These are phyloP conservation scores for Teunomyces funiuensis DNA, from an alignment of 805 yeast species.

Conservation along the genomic window DNA sequence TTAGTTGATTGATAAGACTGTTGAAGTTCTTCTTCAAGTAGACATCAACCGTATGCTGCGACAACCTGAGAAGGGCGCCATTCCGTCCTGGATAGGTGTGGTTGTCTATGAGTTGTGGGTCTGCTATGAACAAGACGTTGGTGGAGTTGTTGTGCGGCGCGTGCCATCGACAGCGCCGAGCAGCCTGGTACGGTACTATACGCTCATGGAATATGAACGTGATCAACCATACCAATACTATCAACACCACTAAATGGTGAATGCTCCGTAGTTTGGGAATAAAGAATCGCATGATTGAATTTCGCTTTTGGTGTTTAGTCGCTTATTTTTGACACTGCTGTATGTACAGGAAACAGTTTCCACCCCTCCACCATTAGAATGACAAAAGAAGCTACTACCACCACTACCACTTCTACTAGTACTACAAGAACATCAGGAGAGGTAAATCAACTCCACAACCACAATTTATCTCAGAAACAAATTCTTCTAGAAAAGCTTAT, in stretches of 20 bases:
- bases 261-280: constrained; percentile 26
- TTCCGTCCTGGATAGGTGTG: constrained; percentile 46
- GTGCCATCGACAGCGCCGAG: constrained; percentile 36
- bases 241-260: constrained; percentile 24
- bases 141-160: constrained; percentile 12
- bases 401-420: no score
- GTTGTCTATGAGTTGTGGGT: constrained; percentile 44
- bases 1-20: constrained; percentile 27
- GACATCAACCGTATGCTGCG: constrained; percentile 42
- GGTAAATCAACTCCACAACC: no score
- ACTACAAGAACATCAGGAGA: no score
- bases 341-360: not conserved
- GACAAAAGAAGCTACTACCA: not conserved
- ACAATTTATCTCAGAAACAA: no score
- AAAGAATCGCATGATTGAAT: constrained; percentile 7
- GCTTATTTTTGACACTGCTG: not conserved
- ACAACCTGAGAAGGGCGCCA: constrained; percentile 26
- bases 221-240: constrained; percentile 28
- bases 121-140: constrained; percentile 39
- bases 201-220: constrained; percentile 35
- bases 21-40: constrained; percentile 39
- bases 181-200: constrained; percentile 25
- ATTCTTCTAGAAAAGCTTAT: no score
- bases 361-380: not conserved
- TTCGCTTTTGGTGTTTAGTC: not conserved